These are phyloP conservation scores for Trichophyton rubrum DNA, from an alignment of 2,329 filamentous ascomycete species.

Conservation along the genomic window DNA sequence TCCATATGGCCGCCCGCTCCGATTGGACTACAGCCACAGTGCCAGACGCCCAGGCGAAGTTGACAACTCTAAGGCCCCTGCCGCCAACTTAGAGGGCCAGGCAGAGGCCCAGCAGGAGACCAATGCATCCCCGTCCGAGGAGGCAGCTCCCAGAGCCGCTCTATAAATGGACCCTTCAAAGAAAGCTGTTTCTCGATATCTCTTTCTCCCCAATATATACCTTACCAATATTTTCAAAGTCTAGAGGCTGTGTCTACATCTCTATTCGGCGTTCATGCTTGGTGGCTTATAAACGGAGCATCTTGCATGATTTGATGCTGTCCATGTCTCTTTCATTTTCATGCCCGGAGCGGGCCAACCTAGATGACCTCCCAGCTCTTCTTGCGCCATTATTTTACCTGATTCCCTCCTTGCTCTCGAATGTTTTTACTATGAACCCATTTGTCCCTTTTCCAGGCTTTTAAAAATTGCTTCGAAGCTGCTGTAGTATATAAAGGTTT, in stretches of 20 bases:
- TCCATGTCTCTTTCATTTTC: neutral
- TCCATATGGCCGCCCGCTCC: constrained; percentile 54
- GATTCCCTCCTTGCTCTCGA: neutral
- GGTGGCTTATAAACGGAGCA: neutral
- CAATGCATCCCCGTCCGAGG: neutral
- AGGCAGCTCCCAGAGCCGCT: neutral
- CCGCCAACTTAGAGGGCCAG: neutral
- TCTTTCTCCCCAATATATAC: neutral
- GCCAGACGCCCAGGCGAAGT: neutral
- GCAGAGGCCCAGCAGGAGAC: neutral
- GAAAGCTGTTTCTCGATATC: neutral
- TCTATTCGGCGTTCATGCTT: neutral
- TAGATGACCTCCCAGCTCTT: neutral
- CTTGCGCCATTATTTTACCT: neutral
- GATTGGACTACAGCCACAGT: constrained; percentile 46
- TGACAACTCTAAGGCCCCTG: neutral
- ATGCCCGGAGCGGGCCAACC: neutral
- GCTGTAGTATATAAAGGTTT: constrained; percentile 3
- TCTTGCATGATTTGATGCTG: neutral
- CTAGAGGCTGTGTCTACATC: neutral
- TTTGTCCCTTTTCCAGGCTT: neutral
- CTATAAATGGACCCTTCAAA: neutral
- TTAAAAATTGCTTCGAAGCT: neutral
- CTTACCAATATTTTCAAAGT: neutral
- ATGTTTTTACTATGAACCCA: neutral